phyloP scores from a whole-genome alignment of 2,329 filamentous ascomycete species.

The Scytalidium sp. region DNA sequence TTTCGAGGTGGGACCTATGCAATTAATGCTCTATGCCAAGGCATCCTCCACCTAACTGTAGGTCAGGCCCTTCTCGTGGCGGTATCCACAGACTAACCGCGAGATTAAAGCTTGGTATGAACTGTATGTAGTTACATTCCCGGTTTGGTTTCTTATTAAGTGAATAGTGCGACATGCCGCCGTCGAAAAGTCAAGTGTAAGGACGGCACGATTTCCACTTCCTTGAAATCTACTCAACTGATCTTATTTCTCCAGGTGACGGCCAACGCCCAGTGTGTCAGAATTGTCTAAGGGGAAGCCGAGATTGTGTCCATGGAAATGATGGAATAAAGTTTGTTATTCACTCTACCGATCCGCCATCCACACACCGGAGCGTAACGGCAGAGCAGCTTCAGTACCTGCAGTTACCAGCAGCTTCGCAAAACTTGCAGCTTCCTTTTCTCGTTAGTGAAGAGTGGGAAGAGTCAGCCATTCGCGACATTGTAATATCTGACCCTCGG shows the following conservation, averaged over 20 bases:
- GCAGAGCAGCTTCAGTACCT: not conserved
- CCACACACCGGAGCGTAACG: not conserved
- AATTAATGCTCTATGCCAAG: not conserved
- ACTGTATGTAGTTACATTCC: not conserved
- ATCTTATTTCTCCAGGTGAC: slow-evolving; percentile 1
- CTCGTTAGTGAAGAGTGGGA: not conserved
- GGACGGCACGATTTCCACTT: not conserved
- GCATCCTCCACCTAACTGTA: not conserved
- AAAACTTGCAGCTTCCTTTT: not conserved
- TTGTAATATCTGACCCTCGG: slow-evolving; percentile 18
- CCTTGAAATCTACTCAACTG: not conserved
- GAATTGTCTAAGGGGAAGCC: not conserved
- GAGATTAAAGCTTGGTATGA: not conserved
- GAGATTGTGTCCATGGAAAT: not conserved
- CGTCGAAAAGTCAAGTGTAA: slow-evolving; percentile 3
- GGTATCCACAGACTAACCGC: not conserved
- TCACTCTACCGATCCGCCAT: slow-evolving; percentile 4
- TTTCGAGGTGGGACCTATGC: not conserved
- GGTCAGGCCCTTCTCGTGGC: not conserved
- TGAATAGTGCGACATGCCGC: not conserved
- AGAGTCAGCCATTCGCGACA: not conserved
- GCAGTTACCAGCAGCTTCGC: not conserved
- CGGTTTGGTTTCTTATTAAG: not conserved
- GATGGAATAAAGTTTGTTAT: slow-evolving; percentile 6
- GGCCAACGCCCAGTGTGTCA: slow-evolving; percentile 1